Percentiles rank a stretch among this genome's conserved stretches.
Evolutionary conservation across 139 green algal species (phyloP).

Genomic region (Desmodesmus armatus): DNA sequence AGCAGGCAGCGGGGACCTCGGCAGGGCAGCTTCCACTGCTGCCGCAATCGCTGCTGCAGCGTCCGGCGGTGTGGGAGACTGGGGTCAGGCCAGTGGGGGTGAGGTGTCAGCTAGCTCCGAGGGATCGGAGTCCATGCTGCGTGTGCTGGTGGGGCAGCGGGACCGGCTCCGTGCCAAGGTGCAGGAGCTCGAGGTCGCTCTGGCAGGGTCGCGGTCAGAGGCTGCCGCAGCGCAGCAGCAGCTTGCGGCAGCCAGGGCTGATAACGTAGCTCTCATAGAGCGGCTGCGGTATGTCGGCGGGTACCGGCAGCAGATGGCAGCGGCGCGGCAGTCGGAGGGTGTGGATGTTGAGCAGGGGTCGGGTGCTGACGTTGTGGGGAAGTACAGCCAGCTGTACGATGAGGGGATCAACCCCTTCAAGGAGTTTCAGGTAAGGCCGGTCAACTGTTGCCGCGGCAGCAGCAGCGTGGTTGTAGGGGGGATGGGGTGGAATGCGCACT

Average conservation of each 20-base stretch:
- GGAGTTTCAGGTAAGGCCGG: constrained; percentile 74
- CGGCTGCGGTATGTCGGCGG: constrained; percentile 76
- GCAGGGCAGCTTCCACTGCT: neutral
- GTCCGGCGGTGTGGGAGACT: neutral
- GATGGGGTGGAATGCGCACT: neutral
- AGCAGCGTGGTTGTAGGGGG: neutral
- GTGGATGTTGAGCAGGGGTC: constrained; percentile 70
- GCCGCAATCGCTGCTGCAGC: neutral
- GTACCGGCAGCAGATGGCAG: constrained; percentile 22
- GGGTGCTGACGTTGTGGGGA: constrained; percentile 74
- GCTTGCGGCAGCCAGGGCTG: constrained; percentile 66
- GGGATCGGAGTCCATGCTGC: constrained; percentile 74
- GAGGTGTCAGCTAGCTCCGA: neutral
- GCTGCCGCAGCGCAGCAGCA: constrained; percentile 54
- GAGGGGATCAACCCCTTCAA: constrained; percentile 92
- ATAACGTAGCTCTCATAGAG: constrained; percentile 95
- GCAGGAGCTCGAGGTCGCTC: constrained; percentile 82
- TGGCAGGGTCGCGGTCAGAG: constrained; percentile 47
- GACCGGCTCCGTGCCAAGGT: constrained; percentile 80
- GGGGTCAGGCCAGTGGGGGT: neutral
- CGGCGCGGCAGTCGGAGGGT: neutral
- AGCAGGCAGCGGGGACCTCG: too few species aligned
- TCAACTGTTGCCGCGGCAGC: too few species aligned
- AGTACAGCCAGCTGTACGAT: constrained; percentile 92
- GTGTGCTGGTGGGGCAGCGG: constrained; percentile 84